Conservation (phyloP, 495 filamentous ascomycete genomes). For the Pseudomonodictys pantanalensis region DNA sequence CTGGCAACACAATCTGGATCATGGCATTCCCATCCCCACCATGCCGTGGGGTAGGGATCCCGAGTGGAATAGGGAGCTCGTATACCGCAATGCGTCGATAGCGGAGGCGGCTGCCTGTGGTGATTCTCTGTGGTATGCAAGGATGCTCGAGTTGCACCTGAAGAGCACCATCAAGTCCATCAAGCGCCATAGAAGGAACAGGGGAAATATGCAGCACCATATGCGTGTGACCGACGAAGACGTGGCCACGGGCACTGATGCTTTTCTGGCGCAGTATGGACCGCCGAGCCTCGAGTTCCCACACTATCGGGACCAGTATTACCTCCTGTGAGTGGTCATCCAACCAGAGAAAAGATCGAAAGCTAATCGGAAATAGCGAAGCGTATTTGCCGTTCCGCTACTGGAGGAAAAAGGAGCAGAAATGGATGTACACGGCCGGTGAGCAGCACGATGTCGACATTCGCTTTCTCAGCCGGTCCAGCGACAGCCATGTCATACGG, state of each 20-base stretch:
- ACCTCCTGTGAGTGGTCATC: slow-evolving; percentile 41
- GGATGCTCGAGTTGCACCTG: slow-evolving; percentile 52
- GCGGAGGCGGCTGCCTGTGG: slow-evolving; percentile 45
- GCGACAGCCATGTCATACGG: no score
- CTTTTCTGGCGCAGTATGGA: slow-evolving; percentile 48
- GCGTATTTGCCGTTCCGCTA: slow-evolving; percentile 49
- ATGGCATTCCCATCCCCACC: slow-evolving; percentile 50
- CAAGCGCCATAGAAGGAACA: slow-evolving; percentile 47
- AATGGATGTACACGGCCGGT: slow-evolving; percentile 48
- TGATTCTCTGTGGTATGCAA: slow-evolving; percentile 49
- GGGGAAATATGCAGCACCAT: slow-evolving; percentile 46
- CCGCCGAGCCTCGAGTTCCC: slow-evolving; percentile 51
- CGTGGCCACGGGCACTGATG: slow-evolving; percentile 44
- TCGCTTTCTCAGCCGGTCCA: slow-evolving; percentile 9
- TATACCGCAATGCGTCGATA: slow-evolving; percentile 41
- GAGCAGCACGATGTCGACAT: slow-evolving; percentile 48
- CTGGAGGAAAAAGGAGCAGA: slow-evolving; percentile 42
- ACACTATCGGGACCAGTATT: slow-evolving; percentile 53
- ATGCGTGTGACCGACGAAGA: slow-evolving; percentile 51
- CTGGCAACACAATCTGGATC: slow-evolving; percentile 53
- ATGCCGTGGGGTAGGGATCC: slow-evolving; percentile 46
- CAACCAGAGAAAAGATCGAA: slow-evolving; percentile 18
- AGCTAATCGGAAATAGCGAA: slow-evolving; percentile 15
- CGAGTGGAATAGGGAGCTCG: slow-evolving; percentile 48
- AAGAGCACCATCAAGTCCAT: slow-evolving; percentile 50